Conservation (phyloP, 768 basidiomycete genomes). For the Mycena kentingensis region DNA sequence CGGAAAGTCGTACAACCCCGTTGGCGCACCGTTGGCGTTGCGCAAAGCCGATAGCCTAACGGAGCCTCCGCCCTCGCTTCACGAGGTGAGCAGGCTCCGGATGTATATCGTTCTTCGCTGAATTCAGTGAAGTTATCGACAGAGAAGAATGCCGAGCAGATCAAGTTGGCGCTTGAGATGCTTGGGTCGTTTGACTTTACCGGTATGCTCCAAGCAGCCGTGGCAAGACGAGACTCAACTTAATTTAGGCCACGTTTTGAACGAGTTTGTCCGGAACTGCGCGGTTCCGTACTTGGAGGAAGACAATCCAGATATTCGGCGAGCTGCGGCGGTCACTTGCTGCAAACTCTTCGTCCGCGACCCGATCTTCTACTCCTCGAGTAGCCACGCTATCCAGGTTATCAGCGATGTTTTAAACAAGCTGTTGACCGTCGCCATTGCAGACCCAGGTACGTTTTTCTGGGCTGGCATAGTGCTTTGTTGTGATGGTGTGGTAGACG, state of each 20-base stretch:
- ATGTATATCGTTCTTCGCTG: not conserved
- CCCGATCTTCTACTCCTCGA: slow-evolving; percentile 94
- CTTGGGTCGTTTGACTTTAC: slow-evolving; percentile 94
- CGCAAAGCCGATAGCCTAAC: slow-evolving; percentile 53
- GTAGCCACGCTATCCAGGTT: slow-evolving; percentile 93
- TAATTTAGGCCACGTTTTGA: slow-evolving; percentile 78
- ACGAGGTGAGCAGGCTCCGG: not conserved
- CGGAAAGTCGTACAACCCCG: slow-evolving; percentile 82
- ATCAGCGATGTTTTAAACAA: slow-evolving; percentile 99
- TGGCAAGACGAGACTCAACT: not conserved
- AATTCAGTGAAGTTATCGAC: slow-evolving; percentile 41
- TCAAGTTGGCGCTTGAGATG: slow-evolving; percentile 83
- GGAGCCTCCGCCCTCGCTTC: slow-evolving; percentile 49
- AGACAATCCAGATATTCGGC: slow-evolving; percentile 83
- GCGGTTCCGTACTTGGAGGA: slow-evolving; percentile 94
- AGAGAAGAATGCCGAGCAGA: slow-evolving; percentile 66
- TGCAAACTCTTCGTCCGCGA: slow-evolving; percentile 91
- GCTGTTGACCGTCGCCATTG: slow-evolving; percentile 90
- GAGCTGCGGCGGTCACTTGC: slow-evolving; percentile 89
- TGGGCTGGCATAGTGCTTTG: slow-evolving; percentile 5
- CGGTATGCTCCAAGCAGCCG: too few relatives aligned
- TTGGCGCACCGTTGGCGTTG: slow-evolving; percentile 77
- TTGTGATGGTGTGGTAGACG: slow-evolving; percentile 11
- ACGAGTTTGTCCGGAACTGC: slow-evolving; percentile 92
- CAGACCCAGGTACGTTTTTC: slow-evolving; percentile 77